Conservation (phyloP, 306 rosid genomes). For the Urtica urens region DNA sequence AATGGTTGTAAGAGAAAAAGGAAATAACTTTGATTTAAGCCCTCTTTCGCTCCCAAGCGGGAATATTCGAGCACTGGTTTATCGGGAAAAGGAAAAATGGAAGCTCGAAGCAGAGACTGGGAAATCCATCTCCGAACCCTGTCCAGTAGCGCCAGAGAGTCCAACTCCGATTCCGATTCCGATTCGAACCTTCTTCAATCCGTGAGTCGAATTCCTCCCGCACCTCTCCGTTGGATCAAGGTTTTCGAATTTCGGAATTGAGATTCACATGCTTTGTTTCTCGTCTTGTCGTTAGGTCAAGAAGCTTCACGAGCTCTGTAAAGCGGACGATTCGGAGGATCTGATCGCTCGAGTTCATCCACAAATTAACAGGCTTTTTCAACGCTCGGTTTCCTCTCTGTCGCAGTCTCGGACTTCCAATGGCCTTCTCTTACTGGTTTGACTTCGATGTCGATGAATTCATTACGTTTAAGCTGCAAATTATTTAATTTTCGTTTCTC, state of each 20-base stretch:
- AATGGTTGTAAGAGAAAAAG: too few species aligned
- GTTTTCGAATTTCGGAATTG: not conserved
- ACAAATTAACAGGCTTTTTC: slow-evolving; percentile 67
- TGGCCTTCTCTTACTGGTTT: slow-evolving; percentile 80
- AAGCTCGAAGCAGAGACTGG: slow-evolving; percentile 43
- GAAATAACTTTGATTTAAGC: too few species aligned
- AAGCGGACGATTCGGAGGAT: slow-evolving; percentile 68
- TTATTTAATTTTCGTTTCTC: not conserved
- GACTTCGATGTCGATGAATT: not conserved
- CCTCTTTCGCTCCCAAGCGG: too few species aligned
- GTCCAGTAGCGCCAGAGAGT: slow-evolving; percentile 61
- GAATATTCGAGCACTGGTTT: not conserved
- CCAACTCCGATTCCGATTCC: slow-evolving; percentile 64
- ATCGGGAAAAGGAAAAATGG: slow-evolving; percentile 23
- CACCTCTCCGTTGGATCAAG: slow-evolving; percentile 6
- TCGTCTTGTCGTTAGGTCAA: slow-evolving; percentile 37
- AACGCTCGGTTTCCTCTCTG: slow-evolving; percentile 68
- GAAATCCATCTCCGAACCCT: slow-evolving; percentile 68
- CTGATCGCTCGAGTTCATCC: slow-evolving; percentile 82
- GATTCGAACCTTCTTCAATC: slow-evolving; percentile 72
- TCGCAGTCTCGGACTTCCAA: slow-evolving; percentile 76
- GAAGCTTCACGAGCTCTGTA: slow-evolving; percentile 62
- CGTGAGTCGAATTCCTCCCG: slow-evolving; percentile 30
- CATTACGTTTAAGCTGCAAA: not conserved
- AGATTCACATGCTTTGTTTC: not conserved